Percentiles rank a stretch among this genome's conserved stretches.
phyloP scores from a whole-genome alignment of 352 stramenopile species.

The Pythium diclinum region DNA sequence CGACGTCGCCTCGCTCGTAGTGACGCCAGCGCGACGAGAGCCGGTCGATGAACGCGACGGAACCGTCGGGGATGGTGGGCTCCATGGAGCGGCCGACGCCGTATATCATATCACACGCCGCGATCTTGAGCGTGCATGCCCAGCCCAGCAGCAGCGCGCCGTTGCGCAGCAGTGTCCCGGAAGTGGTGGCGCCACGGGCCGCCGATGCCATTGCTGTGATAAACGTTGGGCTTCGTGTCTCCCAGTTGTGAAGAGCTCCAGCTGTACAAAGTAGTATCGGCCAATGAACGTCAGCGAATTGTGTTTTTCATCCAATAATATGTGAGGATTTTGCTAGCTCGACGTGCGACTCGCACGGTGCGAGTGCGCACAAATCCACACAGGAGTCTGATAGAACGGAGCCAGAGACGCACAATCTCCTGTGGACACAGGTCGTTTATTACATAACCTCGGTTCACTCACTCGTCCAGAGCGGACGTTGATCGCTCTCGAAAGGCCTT shows the following conservation, averaged over 20 bases:
- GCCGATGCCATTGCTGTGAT: not conserved
- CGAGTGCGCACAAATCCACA: no score
- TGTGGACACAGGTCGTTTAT: not conserved
- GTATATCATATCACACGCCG: constrained; percentile 78
- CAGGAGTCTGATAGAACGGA: no score
- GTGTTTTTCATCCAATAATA: no score
- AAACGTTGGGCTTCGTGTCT: no score
- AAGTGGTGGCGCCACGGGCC: not conserved
- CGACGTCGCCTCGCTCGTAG: constrained; percentile 74
- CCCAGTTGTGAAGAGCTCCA: no score
- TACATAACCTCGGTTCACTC: not conserved
- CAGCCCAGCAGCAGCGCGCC: constrained; percentile 58
- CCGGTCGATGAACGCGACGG: constrained; percentile 79
- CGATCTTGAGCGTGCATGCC: constrained; percentile 59
- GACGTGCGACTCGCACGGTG: no score
- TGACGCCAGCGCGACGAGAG: constrained; percentile 63
- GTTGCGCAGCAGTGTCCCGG: constrained; percentile 36
- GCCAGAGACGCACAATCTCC: not conserved
- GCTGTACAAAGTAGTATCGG: no score
- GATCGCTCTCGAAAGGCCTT: constrained; percentile 49
- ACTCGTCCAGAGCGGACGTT: constrained; percentile 2
- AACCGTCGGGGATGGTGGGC: constrained; percentile 76
- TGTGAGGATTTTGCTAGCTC: no score
- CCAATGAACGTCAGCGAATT: no score
- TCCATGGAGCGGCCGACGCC: constrained; percentile 84